Conservation (phyloP, 805 yeast species). For the Jamesozyma gamospora region DNA sequence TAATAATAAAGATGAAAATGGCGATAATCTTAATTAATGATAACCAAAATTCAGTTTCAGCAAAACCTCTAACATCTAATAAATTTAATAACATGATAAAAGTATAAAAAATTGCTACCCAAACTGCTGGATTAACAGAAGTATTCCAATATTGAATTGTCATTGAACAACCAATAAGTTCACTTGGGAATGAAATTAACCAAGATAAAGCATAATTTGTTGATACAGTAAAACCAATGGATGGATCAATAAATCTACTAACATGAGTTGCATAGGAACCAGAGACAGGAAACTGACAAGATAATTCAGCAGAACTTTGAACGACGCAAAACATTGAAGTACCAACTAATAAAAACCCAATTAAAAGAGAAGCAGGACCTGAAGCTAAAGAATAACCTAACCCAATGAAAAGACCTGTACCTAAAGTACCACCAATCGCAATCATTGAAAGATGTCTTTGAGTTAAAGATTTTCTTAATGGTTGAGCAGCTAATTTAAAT, state of each 20-base stretch:
- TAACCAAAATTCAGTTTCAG: constrained; percentile 40
- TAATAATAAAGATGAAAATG: constrained; percentile 40
- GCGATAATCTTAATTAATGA: constrained; percentile 39
- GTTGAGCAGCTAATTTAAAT: background rate
- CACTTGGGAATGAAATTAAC: constrained; percentile 39
- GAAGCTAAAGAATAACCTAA: constrained; percentile 36
- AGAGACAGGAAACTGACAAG: constrained; percentile 40
- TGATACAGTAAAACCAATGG: constrained; percentile 47
- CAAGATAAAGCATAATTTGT: constrained; percentile 43
- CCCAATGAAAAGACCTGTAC: constrained; percentile 27
- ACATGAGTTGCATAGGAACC: constrained; percentile 41
- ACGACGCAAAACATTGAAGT: constrained; percentile 32
- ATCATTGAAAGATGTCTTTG: constrained; percentile 25
- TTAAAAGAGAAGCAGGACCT: constrained; percentile 43
- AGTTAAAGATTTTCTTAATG: constrained; percentile 10
- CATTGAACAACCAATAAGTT: constrained; percentile 40
- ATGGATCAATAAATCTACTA: constrained; percentile 41
- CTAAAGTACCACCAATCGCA: constrained; percentile 27
- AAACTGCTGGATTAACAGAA: constrained; percentile 33
- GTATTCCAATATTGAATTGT: constrained; percentile 39
- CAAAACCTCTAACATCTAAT: constrained; percentile 42
- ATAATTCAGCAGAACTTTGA: constrained; percentile 39
- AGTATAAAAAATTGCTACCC: constrained; percentile 37
- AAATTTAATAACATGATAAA: constrained; percentile 36
- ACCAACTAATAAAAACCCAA: constrained; percentile 41